These are phyloP conservation scores for Tulasnella calospora DNA, from an alignment of 768 basidiomycete species.

Conservation along the genomic window DNA sequence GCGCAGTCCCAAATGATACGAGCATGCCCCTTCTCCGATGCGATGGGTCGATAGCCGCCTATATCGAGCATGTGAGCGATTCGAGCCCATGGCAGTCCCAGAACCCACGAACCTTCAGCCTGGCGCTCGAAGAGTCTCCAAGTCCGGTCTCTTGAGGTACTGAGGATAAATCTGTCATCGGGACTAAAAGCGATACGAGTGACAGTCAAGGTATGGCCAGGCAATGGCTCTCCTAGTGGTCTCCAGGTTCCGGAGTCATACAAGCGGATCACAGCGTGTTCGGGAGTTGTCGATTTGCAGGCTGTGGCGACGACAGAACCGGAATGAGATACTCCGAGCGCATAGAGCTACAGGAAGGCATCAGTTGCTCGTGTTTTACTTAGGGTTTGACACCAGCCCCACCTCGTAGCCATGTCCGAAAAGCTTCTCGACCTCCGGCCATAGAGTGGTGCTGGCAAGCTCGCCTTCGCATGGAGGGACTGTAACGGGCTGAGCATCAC, in stretches of 20 bases:
- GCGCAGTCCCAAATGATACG: constrained; percentile 96
- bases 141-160: constrained; percentile 85
- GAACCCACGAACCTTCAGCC: constrained; percentile 41
- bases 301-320: constrained; percentile 75
- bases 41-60: constrained; percentile 56
- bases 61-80: background rate
- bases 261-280: constrained; percentile 85
- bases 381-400: constrained; percentile 23
- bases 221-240: constrained; percentile 62
- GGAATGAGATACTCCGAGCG: constrained; percentile 68
- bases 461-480: constrained; percentile 78
- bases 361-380: background rate
- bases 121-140: constrained; percentile 73
- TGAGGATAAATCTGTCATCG: constrained; percentile 70
- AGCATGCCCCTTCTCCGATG: constrained; percentile 76
- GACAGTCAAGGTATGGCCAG: constrained; percentile 83
- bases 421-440: constrained; percentile 95
- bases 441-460: constrained; percentile 77
- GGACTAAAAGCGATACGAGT: constrained; percentile 87
- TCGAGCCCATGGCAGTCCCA: background rate
- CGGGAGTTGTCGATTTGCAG: constrained; percentile 79
- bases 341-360: constrained; percentile 29
- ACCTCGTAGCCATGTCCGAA: constrained; percentile 99
- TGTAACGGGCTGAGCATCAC: background rate
- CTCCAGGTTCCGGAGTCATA: constrained; percentile 70